Base-by-base conservation (phyloP, 257 asterid genomes). In the Linaria vulgaris region DNA sequence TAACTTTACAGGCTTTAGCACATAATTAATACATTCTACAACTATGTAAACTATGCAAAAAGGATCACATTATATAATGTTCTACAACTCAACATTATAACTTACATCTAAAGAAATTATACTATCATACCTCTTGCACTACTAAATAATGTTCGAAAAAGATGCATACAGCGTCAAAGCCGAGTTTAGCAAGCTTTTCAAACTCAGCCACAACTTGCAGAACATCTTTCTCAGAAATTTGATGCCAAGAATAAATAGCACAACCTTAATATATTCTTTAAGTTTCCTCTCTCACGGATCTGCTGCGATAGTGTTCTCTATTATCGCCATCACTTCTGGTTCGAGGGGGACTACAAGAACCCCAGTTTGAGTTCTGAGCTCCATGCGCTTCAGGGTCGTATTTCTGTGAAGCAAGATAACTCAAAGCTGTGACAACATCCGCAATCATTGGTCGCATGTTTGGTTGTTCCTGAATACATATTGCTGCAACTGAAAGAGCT, bases 401-500 rank as follows among this genome's bases (percentile, higher is more conserved):
- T 20, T 85, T 87, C 64, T 87, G 94, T 12, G 88, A 62, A 34
- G 97, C 80, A 10, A 91, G 95, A 78, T 86, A 88, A 22, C 80
- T 74, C 63, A 91, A 73, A 49, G 98, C 98, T 0, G 95, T 88
- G 59, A 91, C 98, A 17, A 91, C 96, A 21, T 91, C 98, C 0
- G 95, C 91, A 17, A 91, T 88, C 56, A 69, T 75, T 39, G 97
- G 98, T 0, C 96, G 82, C 74, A 83, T 47, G 63, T 74, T 72
- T 16, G 98, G 96, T 59, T 85, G 85, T 63, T 91, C 98, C 68
- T 91, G 96, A 38, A 85, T 88, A 56, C 98, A 91, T 95, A 91
- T 86, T 38, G 95, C 91, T 51, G 97, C 98, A 57, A 91, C 74
- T 3, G 96, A 87, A 19, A 91, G 85, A 11, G 96, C 96, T 77